Base-by-base conservation (phyloP, 2,329 filamentous ascomycete genomes). In the Penicillium sp. region DNA sequence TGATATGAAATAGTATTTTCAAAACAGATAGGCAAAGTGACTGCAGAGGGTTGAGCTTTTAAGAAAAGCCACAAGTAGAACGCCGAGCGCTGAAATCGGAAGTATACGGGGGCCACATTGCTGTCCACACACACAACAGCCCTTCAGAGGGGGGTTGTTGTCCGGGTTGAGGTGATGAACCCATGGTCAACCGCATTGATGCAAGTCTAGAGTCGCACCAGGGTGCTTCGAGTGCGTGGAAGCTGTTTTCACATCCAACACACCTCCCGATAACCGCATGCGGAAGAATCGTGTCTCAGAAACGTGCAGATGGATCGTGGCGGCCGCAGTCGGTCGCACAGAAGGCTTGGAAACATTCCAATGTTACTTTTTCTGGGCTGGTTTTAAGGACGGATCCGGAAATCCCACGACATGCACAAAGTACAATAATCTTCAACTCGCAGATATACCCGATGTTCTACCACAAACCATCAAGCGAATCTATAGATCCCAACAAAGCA, bases 331-430 rank as follows among this genome's bases (percentile, higher is more conserved):
- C 48, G 47, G 62, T 67, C 58, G 47, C 53, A 63, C 35, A 22
- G 6, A 11, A 20, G 47, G 28, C 39, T 53, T 39, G 35, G 62
- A 62, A 54, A 35, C 59, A 67, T 67, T 64, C 43, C 35, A 31
- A 8, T n/a, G 35, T 39, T 25, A 20, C 42, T 31, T 15, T 37
- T 20, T 20, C 20, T 20, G 20, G 20, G 2, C 2, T 20, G 20
- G 20, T 20, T 20, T 20, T 20, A 20, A 20, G 20, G 5, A 39
- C 25, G 56, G 31, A 58, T 60, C 43, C 49, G 54, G 45, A 22
- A 11, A 15, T 20, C 10, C n/a, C 34, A 37, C 4, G 12, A 4
- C 39, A 10, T n/a, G 4, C 14, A 12, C 5, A n/a, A 6, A 14
- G n/a, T 20, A 22, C 28, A 14, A 47, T 14, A 12, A 42, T 43